These are phyloP conservation scores for Diophrys sp. DNA, from an alignment of 73 alveolate genomes.

Conservation along the genomic window DNA sequence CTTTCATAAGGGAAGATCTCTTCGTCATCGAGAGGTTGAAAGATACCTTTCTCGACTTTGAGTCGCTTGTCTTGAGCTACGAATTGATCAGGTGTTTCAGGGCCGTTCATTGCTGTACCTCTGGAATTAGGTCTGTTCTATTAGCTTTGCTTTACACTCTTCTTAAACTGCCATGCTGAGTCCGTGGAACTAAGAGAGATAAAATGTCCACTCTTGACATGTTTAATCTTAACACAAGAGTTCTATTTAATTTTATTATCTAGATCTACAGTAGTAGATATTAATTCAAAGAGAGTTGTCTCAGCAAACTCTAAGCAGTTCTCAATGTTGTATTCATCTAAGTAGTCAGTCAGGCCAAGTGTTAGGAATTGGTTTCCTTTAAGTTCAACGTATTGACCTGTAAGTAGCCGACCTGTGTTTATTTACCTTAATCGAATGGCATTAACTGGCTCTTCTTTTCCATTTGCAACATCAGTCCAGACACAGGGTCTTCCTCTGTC, in stretches of 20 bases:
- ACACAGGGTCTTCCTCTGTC: constrained; percentile 35
- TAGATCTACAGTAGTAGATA: constrained; percentile 45
- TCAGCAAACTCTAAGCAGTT: neutral
- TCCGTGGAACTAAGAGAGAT: constrained; percentile 15
- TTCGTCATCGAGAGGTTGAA: constrained; percentile 43
- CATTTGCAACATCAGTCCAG: constrained; percentile 5
- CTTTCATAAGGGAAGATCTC: constrained; percentile 50
- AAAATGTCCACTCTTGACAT: constrained; percentile 25
- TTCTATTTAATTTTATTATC: constrained; percentile 33
- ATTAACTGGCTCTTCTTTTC: no score
- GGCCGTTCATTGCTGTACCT: neutral
- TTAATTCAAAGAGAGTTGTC: constrained; percentile 31
- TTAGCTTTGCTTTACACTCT: constrained; percentile 7
- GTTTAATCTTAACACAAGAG: constrained; percentile 45
- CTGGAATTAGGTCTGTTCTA: constrained; percentile 3
- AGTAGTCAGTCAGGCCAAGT: constrained; percentile 40
- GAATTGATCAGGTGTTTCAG: neutral
- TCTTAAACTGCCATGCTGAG: constrained; percentile 21
- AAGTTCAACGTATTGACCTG: constrained; percentile 19
- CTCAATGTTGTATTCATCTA: constrained; percentile 3
- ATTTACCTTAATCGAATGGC: constrained; percentile 44
- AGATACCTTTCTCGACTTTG: neutral
- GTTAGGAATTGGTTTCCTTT: constrained; percentile 20
- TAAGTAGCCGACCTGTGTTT: constrained; percentile 51
- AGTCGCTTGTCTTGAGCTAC: neutral